Percentiles rank a stretch among this genome's conserved stretches.
These are phyloP conservation scores for Neurospora hispaniola DNA, from an alignment of 495 filamentous ascomycete genomes.

Conservation along the genomic window DNA sequence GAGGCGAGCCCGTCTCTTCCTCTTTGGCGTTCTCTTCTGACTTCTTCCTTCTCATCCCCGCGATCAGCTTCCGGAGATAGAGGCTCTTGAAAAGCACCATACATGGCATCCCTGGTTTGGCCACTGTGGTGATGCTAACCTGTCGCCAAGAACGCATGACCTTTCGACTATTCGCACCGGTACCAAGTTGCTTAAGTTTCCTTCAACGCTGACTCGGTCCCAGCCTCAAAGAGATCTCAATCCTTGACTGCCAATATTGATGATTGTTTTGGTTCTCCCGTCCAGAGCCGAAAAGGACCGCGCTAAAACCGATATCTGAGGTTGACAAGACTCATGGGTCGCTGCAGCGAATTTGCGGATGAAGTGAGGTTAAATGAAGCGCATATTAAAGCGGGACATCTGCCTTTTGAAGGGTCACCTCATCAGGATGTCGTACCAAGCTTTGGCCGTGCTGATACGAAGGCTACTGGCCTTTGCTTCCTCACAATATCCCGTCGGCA, in stretches of 20 bases:
- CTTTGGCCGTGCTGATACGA: slow-evolving; percentile 12
- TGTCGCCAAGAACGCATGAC: background rate
- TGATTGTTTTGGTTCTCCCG: background rate
- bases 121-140: background rate
- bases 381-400: slow-evolving; percentile 32
- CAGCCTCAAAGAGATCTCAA: background rate
- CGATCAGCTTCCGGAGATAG: background rate
- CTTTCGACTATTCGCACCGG: background rate
- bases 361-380: slow-evolving; percentile 41
- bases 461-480: slow-evolving; percentile 2
- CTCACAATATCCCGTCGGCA: slow-evolving; percentile 5
- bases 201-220: background rate
- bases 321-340: slow-evolving; percentile 11
- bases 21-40: background rate
- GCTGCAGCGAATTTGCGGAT: slow-evolving; percentile 34
- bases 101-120: background rate
- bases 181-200: background rate
- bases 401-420: slow-evolving; percentile 22
- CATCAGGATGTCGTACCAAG: slow-evolving; percentile 9
- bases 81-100: background rate
- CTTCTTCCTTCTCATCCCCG: background rate
- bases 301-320: background rate
- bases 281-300: background rate
- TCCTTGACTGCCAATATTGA: background rate
- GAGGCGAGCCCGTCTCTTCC: background rate